A percentile compares a stretch with the other conserved stretches of the same genome.
phyloP scores from a whole-genome alignment of 192 early-diverging fungal genomes.

The Dissophora ornata region DNA sequence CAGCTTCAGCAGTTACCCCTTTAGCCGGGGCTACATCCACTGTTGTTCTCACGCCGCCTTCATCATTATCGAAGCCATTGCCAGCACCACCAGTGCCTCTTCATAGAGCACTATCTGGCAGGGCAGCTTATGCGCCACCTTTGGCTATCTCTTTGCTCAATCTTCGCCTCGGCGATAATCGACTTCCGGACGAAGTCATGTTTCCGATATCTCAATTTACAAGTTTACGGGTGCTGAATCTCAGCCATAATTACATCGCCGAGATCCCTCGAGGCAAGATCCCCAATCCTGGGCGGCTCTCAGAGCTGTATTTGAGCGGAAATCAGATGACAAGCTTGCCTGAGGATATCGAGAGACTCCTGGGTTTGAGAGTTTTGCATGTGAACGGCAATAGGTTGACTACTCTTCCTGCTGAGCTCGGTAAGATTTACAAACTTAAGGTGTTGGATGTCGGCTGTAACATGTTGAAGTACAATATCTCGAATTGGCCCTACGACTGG shows the following conservation, averaged over 20 bases:
- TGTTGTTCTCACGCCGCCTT: conserved; percentile 63
- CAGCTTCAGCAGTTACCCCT: no score
- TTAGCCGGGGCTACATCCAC: no score
- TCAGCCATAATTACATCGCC: conserved; percentile 84
- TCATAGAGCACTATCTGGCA: conserved; percentile 12
- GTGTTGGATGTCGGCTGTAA: conserved; percentile 92
- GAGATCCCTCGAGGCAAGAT: conserved; percentile 84
- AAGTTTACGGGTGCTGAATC: conserved; percentile 81
- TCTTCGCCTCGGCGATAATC: conserved; percentile 86
- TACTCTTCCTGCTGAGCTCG: conserved; percentile 91
- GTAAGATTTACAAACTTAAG: conserved; percentile 81
- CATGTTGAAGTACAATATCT: conserved; percentile 90
- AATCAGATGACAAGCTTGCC: conserved; percentile 87
- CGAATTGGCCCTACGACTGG: conserved; percentile 97
- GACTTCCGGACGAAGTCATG: conserved; percentile 84
- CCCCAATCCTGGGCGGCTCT: conserved; percentile 72
- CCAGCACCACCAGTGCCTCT: conserved; percentile 48
- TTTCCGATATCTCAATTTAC: conserved; percentile 76
- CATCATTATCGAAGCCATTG: conserved; percentile 54
- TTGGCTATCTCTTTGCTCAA: conserved; percentile 65
- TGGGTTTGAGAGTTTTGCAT: conserved; percentile 76
- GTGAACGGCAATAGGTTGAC: conserved; percentile 92
- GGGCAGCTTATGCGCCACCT: conserved; percentile 57
- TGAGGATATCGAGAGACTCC: conserved; percentile 83
- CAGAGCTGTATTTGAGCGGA: conserved; percentile 85